phyloP scores from a whole-genome alignment of 2,329 filamentous ascomycete species.

The Macrophomina phaseolina region DNA sequence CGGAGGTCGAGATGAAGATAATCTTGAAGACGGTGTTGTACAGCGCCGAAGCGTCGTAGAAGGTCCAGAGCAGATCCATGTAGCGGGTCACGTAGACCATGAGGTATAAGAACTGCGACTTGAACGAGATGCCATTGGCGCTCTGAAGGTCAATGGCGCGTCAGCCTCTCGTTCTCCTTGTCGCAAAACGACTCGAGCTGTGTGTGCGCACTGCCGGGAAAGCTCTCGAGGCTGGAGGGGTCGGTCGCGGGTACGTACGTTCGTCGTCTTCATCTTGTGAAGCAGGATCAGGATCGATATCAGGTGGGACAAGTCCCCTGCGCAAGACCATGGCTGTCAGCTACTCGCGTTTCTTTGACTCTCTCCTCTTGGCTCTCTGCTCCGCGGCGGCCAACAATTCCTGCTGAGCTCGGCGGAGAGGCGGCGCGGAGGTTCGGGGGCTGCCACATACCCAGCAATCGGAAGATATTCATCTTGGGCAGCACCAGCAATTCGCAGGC shows the following conservation, averaged over 20 bases:
- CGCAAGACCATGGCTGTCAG: conserved; percentile 7
- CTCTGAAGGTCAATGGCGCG: conserved; percentile 64
- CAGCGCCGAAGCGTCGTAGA: conserved; percentile 68
- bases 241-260: conserved; percentile 63
- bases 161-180: neutral
- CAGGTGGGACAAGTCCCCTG: conserved; percentile 95
- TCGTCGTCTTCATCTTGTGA: conserved; percentile 91
- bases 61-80: conserved; percentile 84
- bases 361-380: neutral
- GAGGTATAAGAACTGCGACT: conserved; percentile 94
- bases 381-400: neutral
- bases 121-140: conserved; percentile 97
- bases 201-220: neutral
- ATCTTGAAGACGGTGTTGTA: conserved; percentile 98
- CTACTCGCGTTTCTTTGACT: neutral
- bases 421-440: neutral
- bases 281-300: conserved; percentile 92
- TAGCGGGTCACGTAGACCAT: conserved; percentile 94
- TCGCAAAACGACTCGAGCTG: neutral
- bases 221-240: neutral
- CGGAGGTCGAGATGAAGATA: conserved; percentile 86
- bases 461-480: conserved; percentile 71
- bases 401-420: conserved; percentile 14
- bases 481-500: conserved; percentile 2
- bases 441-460: conserved; percentile 63